Evolutionary conservation across 2,329 filamentous ascomycete genomes (phyloP).

Genomic region (Harringtonia aguacate): DNA sequence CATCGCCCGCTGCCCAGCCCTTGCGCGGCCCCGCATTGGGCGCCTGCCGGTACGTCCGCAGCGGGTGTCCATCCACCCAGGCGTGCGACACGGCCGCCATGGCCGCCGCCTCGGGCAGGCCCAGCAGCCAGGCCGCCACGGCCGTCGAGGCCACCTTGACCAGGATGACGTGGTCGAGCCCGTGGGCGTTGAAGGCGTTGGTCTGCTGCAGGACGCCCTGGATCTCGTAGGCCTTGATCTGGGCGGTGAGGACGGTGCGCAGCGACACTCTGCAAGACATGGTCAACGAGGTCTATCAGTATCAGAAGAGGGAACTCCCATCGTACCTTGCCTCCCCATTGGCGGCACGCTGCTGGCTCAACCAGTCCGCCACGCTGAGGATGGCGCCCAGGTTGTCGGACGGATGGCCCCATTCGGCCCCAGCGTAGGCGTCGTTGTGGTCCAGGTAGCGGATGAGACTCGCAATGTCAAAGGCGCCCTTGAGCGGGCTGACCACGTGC

Average conservation of each 20-base stretch:
- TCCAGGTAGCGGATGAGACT: neutral
- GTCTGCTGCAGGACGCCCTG: neutral
- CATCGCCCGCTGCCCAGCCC: neutral
- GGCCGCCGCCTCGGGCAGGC: neutral
- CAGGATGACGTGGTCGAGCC: neutral
- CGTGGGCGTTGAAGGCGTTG: neutral
- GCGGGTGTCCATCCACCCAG: neutral
- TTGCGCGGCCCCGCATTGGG: neutral
- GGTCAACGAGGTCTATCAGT: no score
- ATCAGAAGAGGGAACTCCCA: no score
- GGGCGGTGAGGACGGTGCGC: neutral
- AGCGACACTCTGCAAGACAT: neutral
- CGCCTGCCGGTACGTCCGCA: neutral
- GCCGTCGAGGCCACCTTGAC: neutral
- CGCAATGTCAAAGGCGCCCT: neutral
- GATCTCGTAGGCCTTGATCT: neutral
- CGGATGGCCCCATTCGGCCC: neutral
- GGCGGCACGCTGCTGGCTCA: neutral
- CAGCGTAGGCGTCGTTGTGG: no score
- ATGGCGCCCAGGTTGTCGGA: neutral
- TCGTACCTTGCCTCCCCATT: no score
- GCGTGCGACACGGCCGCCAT: neutral
- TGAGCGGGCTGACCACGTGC: neutral
- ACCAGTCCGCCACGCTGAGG: neutral
- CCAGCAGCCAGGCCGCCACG: neutral